Evolutionary conservation across 2,329 filamentous ascomycete species (phyloP).

Genomic region (Diaporthe sp.): DNA sequence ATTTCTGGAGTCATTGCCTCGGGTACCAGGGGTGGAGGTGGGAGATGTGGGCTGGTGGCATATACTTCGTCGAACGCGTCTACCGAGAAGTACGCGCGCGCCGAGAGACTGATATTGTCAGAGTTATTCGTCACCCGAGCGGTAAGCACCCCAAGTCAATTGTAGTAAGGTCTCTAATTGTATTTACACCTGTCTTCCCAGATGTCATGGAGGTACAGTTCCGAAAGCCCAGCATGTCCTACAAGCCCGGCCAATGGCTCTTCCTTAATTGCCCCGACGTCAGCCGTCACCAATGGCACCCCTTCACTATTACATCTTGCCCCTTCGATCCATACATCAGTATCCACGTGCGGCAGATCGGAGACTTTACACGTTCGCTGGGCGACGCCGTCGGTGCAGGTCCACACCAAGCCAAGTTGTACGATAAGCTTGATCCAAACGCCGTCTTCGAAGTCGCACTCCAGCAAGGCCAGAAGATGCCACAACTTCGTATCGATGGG

Average conservation of each 20-base stretch:
- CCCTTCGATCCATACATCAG: slow-evolving; percentile 95
- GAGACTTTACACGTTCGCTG: slow-evolving; percentile 92
- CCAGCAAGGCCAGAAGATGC: slow-evolving; percentile 93
- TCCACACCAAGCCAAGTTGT: slow-evolving; percentile 85
- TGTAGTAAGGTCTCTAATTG: neutral
- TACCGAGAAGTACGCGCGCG: slow-evolving; percentile 90
- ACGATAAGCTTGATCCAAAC: slow-evolving; percentile 89
- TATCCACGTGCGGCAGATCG: slow-evolving; percentile 94
- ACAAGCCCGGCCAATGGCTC: slow-evolving; percentile 98
- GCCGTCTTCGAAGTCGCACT: slow-evolving; percentile 99
- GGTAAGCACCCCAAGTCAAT: slow-evolving; percentile 60
- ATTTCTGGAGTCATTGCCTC: slow-evolving; percentile 92
- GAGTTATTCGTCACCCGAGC: slow-evolving; percentile 95
- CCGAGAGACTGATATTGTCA: slow-evolving; percentile 87
- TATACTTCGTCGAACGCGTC: slow-evolving; percentile 88
- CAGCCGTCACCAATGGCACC: slow-evolving; percentile 94
- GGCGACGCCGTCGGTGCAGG: slow-evolving; percentile 96
- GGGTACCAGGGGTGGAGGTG: slow-evolving; percentile 98
- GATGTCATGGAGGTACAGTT: slow-evolving; percentile 98
- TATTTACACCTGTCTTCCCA: slow-evolving; percentile 50
- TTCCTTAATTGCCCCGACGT: slow-evolving; percentile 94
- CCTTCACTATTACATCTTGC: slow-evolving; percentile 98
- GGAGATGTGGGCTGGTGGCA: slow-evolving; percentile 86
- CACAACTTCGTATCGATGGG: slow-evolving; percentile 87
- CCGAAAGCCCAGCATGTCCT: slow-evolving; percentile 93